Percentiles rank a stretch among this genome's conserved stretches.
Evolutionary conservation across 441 rosid genomes (phyloP).

Genomic region (Isatis lusitanica): DNA sequence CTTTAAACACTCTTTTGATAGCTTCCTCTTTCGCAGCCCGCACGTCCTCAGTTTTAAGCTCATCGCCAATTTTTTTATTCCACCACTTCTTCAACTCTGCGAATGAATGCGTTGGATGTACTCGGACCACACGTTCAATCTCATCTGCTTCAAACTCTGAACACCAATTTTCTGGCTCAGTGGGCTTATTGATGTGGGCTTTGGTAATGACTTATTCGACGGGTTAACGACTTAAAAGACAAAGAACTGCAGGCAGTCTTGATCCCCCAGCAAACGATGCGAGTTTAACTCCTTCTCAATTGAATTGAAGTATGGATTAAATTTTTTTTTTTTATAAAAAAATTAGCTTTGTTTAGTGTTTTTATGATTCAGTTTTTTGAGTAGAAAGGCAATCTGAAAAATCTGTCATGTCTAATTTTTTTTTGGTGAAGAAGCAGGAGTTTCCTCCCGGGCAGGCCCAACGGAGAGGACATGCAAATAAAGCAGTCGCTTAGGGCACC

Average conservation of each 20-base stretch:
- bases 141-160: not conserved
- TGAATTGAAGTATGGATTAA: constrained; percentile 2
- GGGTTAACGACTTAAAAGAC: constrained; percentile 55
- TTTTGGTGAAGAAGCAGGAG: no score
- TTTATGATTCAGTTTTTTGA: not conserved
- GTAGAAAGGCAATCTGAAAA: not conserved
- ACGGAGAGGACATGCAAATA: no score
- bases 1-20: not conserved
- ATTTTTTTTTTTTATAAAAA: not conserved
- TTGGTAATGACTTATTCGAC: constrained; percentile 63
- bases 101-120: not conserved
- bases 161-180: not conserved
- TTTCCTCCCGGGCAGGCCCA: no score
- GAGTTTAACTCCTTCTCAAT: not conserved
- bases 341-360: not conserved
- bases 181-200: constrained; percentile 59
- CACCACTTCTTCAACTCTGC: constrained; percentile 7
- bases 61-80: not conserved
- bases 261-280: not conserved
- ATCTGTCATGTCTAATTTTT: no score
- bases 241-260: not conserved
- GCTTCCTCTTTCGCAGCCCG: not conserved
- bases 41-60: not conserved
- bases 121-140: constrained; percentile 4
- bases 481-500: no score